Evolutionary conservation across 2,329 filamentous ascomycete genomes (phyloP), one percentile per base, ranked within the genome.

Genomic region (Ceratocystis alfenasii): DNA sequence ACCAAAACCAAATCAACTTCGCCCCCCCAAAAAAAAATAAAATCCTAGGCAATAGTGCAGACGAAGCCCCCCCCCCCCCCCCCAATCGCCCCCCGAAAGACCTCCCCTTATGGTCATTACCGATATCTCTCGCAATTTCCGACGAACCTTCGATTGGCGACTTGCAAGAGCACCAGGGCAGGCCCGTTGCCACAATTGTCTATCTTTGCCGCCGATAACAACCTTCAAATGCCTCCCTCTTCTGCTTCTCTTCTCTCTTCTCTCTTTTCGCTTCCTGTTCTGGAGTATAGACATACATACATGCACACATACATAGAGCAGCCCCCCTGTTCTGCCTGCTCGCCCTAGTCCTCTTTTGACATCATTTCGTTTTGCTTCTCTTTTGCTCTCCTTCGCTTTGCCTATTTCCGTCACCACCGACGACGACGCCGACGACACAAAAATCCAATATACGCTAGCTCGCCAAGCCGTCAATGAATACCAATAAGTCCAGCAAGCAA

Each of bases 381-480:
- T 7, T 33, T 33, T 33, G 6, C 6, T 33, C 20, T 22, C n/a
- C 25, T 10, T 15, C 15, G 53, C 25, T 57, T 28, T 57, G 12
- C 53, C 53, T 57, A 57, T 57, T 57, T 57, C 25, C 25, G 53
- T 57, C 25, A 20, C 53, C 53, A 30, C 53, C 53, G 25, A 30
- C 53, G 53, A 57, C 53, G 20, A 28, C 53, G 17, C 12, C 53
- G 8, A 17, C 15, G 46, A 50, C 46, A 33, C 53, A 30, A 28
- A 28, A 20, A 57, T n/a, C 53, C 22, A 57, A 30, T 57, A 30
- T n/a, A 15, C 53, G 28, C 53, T 30, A 57, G 25, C 17, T 28
- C 25, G 53, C 53, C 53, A 33, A 57, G 53, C 53, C 53, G 25
- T 57, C 22, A 30, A 5, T 57, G 20, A 7, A 30, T 2, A 57